Evolutionary conservation across 2,329 filamentous ascomycete genomes (phyloP).

Genomic region (Trichoderma atroviride): DNA sequence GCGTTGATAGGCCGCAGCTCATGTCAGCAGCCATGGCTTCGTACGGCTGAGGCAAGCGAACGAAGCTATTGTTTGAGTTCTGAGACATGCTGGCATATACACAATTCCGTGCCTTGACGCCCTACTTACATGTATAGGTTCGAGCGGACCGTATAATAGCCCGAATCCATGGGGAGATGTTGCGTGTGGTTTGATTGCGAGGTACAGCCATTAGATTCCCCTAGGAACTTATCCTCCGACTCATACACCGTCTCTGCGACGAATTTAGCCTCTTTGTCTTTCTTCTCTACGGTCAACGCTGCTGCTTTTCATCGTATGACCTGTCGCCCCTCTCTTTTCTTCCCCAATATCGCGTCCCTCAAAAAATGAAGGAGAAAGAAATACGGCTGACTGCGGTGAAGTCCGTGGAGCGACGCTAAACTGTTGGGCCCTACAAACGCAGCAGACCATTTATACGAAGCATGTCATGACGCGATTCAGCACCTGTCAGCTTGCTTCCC

Average conservation of each 20-base stretch:
- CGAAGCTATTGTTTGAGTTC: neutral
- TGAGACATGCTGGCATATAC: neutral
- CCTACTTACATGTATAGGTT: slow-evolving; percentile 16
- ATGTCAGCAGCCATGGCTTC: slow-evolving; percentile 1
- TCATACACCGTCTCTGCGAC: neutral
- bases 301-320: slow-evolving; percentile 6
- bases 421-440: neutral
- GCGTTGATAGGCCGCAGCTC: slow-evolving; percentile 1
- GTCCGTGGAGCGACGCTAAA: slow-evolving; percentile 1
- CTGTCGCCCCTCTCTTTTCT: neutral
- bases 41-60: neutral
- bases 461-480: neutral
- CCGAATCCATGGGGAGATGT: slow-evolving; percentile 2
- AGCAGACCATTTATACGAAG: neutral
- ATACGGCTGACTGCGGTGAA: neutral
- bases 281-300: neutral
- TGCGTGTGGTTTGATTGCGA: neutral
- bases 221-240: slow-evolving; percentile 21
- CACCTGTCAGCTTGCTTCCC: neutral
- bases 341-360: neutral
- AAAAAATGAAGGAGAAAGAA: neutral
- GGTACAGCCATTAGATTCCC: neutral
- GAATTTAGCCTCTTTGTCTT: neutral
- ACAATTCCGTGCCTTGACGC: neutral
- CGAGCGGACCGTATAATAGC: slow-evolving; percentile 10